phyloP scores from a whole-genome alignment of 2,329 filamentous ascomycete genomes.

The Aspergillus candidus region DNA sequence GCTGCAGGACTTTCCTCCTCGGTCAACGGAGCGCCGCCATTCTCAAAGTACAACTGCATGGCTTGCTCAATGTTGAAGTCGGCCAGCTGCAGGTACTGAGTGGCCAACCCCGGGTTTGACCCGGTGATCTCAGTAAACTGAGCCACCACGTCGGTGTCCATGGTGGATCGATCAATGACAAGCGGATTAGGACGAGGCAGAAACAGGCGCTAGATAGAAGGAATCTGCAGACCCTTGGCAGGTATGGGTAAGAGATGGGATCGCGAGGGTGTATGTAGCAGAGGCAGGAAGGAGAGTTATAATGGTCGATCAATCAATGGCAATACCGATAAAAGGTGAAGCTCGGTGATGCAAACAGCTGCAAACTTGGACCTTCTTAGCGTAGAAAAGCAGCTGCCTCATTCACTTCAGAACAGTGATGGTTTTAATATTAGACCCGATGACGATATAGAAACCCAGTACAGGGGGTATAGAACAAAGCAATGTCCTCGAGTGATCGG shows the following conservation, averaged over 20 bases:
- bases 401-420: too few relatives aligned
- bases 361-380: constrained; percentile 17
- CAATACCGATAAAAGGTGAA: not conserved
- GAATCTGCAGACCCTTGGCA: not conserved
- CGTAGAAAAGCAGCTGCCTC: not conserved
- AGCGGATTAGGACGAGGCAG: too few relatives aligned
- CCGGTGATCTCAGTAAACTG: constrained; percentile 79
- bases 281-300: constrained; percentile 1
- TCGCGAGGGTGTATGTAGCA: not conserved
- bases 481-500: too few relatives aligned
- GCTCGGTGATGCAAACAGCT: constrained; percentile 24
- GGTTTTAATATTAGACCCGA: not conserved
- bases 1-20: constrained; percentile 38
- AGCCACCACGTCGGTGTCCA: constrained; percentile 65
- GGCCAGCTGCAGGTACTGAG: constrained; percentile 78
- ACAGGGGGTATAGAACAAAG: too few relatives aligned
- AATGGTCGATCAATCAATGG: constrained; percentile 11
- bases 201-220: not conserved
- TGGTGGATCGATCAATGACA: constrained; percentile 28
- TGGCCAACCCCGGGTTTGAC: constrained; percentile 65
- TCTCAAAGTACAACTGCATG: constrained; percentile 84
- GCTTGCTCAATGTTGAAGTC: constrained; percentile 79
- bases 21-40: constrained; percentile 59
- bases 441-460: not conserved
- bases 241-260: too few relatives aligned